Evolutionary conservation across 2,329 filamentous ascomycete species (phyloP).

Genomic region (Curvularia sp.): DNA sequence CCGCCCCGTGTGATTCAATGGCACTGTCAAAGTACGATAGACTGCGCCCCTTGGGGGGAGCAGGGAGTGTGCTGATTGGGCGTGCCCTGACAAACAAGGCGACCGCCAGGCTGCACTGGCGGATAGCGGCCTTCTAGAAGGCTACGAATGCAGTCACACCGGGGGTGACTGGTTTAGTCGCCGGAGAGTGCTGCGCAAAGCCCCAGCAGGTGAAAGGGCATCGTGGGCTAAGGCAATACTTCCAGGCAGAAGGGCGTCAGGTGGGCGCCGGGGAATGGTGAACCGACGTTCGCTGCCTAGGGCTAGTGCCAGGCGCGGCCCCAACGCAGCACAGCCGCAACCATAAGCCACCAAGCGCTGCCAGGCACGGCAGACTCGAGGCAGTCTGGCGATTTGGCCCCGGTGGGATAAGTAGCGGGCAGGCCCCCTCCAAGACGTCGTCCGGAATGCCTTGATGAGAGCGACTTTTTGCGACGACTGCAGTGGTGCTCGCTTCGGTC

Average conservation of each 20-base stretch:
- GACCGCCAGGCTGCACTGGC: slow-evolving; percentile 36
- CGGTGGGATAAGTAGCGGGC: slow-evolving; percentile 38
- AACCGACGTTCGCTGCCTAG: slow-evolving; percentile 44
- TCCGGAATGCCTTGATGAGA: slow-evolving; percentile 19
- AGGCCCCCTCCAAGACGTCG: slow-evolving; percentile 25
- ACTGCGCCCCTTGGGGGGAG: slow-evolving; percentile 38
- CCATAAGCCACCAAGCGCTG: slow-evolving; percentile 25
- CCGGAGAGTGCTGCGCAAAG: slow-evolving; percentile 37
- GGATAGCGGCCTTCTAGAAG: slow-evolving; percentile 40
- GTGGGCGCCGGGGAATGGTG: slow-evolving; percentile 28
- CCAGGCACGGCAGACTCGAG: slow-evolving; percentile 39
- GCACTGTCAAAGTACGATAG: slow-evolving; percentile 17
- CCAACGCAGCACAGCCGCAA: slow-evolving; percentile 37
- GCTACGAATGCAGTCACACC: slow-evolving; percentile 20
- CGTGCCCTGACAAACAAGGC: slow-evolving; percentile 35
- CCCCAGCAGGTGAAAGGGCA: slow-evolving; percentile 31
- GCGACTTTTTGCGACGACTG: background rate
- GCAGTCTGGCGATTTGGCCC: slow-evolving; percentile 27
- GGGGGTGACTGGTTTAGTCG: slow-evolving; percentile 41
- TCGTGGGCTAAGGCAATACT: slow-evolving; percentile 33
- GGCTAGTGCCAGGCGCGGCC: slow-evolving; percentile 31
- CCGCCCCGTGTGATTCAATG: slow-evolving; percentile 27
- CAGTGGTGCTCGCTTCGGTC: slow-evolving; percentile 22
- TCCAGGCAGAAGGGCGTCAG: slow-evolving; percentile 37
- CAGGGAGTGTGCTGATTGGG: slow-evolving; percentile 27